A percentile compares a stretch with the other conserved stretches of the same genome.
Conservation (phyloP, 805 yeast genomes). For the Cyberlindnera misumaiensis region DNA sequence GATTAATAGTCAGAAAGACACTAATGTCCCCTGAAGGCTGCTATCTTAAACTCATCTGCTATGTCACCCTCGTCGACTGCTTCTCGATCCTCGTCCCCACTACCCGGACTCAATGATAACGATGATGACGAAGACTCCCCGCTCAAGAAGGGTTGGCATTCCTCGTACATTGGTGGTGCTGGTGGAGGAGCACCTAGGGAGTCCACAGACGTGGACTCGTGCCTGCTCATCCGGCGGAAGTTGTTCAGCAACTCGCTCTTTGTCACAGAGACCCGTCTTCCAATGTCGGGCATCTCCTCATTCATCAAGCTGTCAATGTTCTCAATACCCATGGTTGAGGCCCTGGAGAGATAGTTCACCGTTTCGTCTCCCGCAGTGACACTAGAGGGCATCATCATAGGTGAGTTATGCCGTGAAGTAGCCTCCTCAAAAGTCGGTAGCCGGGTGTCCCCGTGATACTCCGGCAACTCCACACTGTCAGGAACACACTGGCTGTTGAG, state of each 20-base stretch:
- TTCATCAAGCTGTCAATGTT: slow-evolving; percentile 17
- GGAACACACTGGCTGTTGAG: slow-evolving; percentile 37
- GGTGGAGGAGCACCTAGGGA: slow-evolving; percentile 4
- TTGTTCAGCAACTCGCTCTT: slow-evolving; percentile 10
- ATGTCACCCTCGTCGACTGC: slow-evolving; percentile 11
- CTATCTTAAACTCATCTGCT: slow-evolving; percentile 16
- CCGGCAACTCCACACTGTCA: slow-evolving; percentile 33
- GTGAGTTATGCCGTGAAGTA: slow-evolving; percentile 36
- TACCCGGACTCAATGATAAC: neutral
- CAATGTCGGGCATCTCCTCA: neutral
- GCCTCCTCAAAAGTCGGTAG: slow-evolving; percentile 68
- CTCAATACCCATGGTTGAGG: slow-evolving; percentile 14
- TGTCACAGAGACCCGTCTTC: slow-evolving; percentile 3
- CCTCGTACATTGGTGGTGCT: slow-evolving; percentile 32
- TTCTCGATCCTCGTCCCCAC: too few relatives aligned
- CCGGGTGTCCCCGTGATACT: slow-evolving; percentile 22
- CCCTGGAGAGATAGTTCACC: slow-evolving; percentile 13
- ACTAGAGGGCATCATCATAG: slow-evolving; percentile 13
- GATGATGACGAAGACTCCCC: slow-evolving; percentile 5
- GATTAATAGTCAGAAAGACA: too few relatives aligned
- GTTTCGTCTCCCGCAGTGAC: slow-evolving; percentile 13
- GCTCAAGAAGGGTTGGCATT: slow-evolving; percentile 20
- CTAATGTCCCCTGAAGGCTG: slow-evolving; percentile 1
- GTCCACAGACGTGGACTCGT: slow-evolving; percentile 1
- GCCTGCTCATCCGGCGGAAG: slow-evolving; percentile 4